Evolutionary conservation across 1,139 yeast species (phyloP).

Genomic region (Nakaseomyces glabratus): DNA sequence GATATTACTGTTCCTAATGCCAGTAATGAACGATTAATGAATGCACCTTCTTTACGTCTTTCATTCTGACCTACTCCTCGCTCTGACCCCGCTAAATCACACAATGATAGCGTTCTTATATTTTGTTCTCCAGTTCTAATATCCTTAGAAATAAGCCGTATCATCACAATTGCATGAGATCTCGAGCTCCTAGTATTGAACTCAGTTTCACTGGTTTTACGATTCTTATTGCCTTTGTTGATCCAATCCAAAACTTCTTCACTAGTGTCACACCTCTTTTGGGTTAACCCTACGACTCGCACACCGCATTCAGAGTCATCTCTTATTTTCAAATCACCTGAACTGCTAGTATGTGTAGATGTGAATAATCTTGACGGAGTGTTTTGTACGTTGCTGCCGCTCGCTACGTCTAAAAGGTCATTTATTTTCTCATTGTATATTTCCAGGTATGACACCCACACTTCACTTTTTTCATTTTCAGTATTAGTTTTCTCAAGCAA

Average conservation of each 20-base stretch:
- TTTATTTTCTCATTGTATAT: conserved; percentile 81
- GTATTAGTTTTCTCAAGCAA: conserved; percentile 30
- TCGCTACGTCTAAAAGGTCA: conserved; percentile 46
- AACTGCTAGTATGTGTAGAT: conserved; percentile 7
- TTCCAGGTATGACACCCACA: conserved; percentile 69
- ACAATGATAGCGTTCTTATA: conserved; percentile 64
- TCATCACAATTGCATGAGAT: conserved; percentile 84
- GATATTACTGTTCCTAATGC: conserved; percentile 87
- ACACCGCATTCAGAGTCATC: conserved; percentile 71
- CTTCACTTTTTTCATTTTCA: conserved; percentile 33
- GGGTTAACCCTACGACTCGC: conserved; percentile 64
- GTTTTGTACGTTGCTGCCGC: conserved; percentile 5
- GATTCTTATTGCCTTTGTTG: conserved; percentile 57
- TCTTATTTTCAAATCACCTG: conserved; percentile 54
- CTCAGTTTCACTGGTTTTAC: conserved; percentile 85
- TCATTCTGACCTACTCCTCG: conserved; percentile 72
- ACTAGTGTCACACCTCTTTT: conserved; percentile 47
- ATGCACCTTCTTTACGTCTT: conserved; percentile 86
- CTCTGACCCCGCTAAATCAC: conserved; percentile 96
- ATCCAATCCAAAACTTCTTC: conserved; percentile 56
- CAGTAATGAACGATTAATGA: conserved; percentile 77
- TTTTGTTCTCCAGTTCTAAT: conserved; percentile 37
- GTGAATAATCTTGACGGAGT: conserved; percentile 11
- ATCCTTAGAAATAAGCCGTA: conserved; percentile 45
- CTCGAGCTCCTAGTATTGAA: conserved; percentile 77